These are phyloP conservation scores for Stemphylium lycopersici DNA, from an alignment of 2,329 filamentous ascomycete species.

Conservation along the genomic window DNA sequence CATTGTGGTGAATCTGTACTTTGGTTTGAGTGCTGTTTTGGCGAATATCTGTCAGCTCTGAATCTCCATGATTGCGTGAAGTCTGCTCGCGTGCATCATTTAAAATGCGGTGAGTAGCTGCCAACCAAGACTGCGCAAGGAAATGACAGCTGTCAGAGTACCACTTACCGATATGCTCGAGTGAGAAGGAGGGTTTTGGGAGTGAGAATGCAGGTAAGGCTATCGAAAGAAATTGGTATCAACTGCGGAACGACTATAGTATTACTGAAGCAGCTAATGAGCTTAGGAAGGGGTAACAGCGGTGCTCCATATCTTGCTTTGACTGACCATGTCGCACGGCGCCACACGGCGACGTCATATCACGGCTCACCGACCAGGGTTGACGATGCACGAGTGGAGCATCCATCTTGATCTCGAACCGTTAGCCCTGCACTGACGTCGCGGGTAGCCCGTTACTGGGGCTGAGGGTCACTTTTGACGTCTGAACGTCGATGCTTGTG, in stretches of 20 bases:
- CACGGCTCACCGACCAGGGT: conserved; percentile 29
- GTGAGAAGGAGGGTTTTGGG: background rate
- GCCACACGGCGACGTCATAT: conserved; percentile 46
- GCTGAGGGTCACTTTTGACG: conserved; percentile 7
- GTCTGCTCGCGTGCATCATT: conserved; percentile 30
- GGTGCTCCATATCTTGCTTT: conserved; percentile 30
- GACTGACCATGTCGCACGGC: conserved; percentile 26
- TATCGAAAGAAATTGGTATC: background rate
- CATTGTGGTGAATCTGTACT: conserved; percentile 26
- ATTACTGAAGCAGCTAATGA: conserved; percentile 14
- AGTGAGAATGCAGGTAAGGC: background rate
- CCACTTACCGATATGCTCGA: conserved; percentile 21
- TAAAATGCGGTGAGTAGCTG: conserved; percentile 14
- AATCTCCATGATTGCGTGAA: background rate
- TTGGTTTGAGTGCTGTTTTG: background rate
- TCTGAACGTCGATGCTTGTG: conserved; percentile 10
- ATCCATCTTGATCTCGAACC: conserved; percentile 32
- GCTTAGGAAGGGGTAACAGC: conserved; percentile 16
- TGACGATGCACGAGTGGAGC: conserved; percentile 29
- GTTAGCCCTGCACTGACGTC: conserved; percentile 26
- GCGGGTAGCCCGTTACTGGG: conserved; percentile 17
- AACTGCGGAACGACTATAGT: conserved; percentile 7
- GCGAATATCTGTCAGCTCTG: conserved; percentile 6
- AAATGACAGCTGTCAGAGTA: background rate
- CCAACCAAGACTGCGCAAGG: conserved; percentile 5